These are phyloP conservation scores for Psilocybe sp. DNA, from an alignment of 768 basidiomycete species.

Conservation along the genomic window DNA sequence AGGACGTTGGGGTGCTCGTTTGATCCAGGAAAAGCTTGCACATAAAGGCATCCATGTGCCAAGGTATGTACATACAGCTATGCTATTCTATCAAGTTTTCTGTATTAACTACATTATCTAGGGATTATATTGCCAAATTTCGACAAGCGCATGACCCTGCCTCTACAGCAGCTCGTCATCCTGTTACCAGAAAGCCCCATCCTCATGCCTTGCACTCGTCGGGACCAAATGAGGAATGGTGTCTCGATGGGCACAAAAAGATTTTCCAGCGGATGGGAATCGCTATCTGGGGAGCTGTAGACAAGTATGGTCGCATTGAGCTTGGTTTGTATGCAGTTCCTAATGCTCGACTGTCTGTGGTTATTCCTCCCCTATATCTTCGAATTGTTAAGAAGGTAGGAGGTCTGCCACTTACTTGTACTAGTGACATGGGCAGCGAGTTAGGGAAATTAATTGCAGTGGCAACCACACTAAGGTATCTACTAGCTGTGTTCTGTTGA, in stretches of 20 bases:
- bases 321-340: conserved; percentile 16
- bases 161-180: conserved; percentile 11
- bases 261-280: conserved; percentile 21
- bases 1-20: conserved; percentile 9
- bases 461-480: conserved; percentile 18
- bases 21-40: conserved; percentile 14
- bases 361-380: conserved; percentile 19
- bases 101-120: not conserved
- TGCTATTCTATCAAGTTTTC: not conserved
- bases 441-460: conserved; percentile 17
- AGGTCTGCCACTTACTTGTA: conserved; percentile 9
- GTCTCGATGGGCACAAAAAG: conserved; percentile 28
- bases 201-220: conserved; percentile 16
- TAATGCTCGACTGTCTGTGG: conserved; percentile 13
- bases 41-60: conserved; percentile 10
- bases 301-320: conserved; percentile 22
- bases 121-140: conserved; percentile 9
- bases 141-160: conserved; percentile 4
- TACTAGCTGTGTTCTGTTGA: not conserved
- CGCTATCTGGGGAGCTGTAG: conserved; percentile 20
- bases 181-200: conserved; percentile 19
- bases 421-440: conserved; percentile 21
- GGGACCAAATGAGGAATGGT: conserved; percentile 29
- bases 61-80: conserved; percentile 2
- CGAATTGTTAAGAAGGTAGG: conserved; percentile 8